A percentile compares a stretch with the other conserved stretches of the same genome.
Conservation (phyloP, 805 yeast genomes). For the Starmerella apicola region DNA sequence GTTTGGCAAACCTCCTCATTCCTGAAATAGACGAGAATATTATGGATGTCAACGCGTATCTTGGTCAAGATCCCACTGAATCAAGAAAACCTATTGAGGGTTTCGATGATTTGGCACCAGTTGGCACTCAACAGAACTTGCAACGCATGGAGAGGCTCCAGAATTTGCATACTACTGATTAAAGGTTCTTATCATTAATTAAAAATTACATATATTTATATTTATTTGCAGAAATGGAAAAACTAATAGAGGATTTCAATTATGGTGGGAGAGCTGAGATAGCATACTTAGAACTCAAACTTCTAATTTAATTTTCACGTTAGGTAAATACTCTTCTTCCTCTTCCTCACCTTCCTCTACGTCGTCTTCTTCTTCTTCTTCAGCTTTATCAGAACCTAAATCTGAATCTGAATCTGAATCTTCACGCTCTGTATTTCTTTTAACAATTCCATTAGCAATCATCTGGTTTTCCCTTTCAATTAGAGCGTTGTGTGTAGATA, state of each 20-base stretch:
- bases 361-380: neutral
- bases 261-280: no score
- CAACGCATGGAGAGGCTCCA: no score
- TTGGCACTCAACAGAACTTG: neutral
- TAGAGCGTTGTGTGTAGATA: neutral
- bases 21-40: slow-evolving; percentile 39
- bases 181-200: no score
- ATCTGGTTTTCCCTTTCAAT: neutral
- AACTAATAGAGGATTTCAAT: no score
- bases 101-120: neutral
- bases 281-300: neutral
- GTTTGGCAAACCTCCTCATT: slow-evolving; percentile 47
- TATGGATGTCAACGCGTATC: slow-evolving; percentile 1
- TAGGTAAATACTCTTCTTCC: neutral
- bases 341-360: slow-evolving; percentile 7
- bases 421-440: neutral
- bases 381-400: neutral
- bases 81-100: neutral
- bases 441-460: slow-evolving; percentile 3
- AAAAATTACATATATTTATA: no score
- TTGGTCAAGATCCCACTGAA: neutral
- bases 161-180: no score
- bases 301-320: slow-evolving; percentile 3
- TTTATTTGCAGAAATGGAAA: no score
- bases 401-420: neutral